phyloP scores from a whole-genome alignment of 2,329 filamentous ascomycete species.

The Fonsecaea pedrosoi region DNA sequence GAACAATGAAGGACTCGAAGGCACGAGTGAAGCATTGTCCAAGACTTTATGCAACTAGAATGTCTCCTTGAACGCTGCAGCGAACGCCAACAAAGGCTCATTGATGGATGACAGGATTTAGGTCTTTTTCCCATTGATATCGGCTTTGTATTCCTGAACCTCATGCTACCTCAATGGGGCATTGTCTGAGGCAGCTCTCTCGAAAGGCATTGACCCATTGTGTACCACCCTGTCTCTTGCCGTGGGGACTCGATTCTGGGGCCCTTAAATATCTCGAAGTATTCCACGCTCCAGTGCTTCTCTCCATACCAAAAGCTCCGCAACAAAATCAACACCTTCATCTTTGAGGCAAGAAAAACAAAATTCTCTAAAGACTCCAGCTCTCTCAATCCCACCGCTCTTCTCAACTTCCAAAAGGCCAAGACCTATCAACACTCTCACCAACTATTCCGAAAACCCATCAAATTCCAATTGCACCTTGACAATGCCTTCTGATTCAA shows the following conservation, averaged over 20 bases:
- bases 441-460: not conserved
- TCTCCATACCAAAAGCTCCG: not conserved
- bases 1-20: not conserved
- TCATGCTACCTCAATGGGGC: not conserved
- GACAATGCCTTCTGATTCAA: constrained; percentile 1
- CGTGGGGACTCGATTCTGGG: not conserved
- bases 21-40: not conserved
- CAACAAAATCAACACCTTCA: not conserved
- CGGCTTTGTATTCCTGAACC: not conserved
- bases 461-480: not conserved
- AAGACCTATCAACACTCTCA: not conserved
- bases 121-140: not conserved
- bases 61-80: not conserved
- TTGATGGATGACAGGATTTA: not conserved
- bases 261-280: not conserved
- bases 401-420: not conserved
- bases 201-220: not conserved
- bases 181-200: not conserved
- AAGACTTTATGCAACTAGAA: not conserved
- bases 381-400: not conserved
- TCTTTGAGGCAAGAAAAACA: not conserved
- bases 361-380: not conserved
- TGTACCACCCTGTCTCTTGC: not conserved
- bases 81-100: not conserved
- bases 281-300: not conserved